These are phyloP conservation scores for Lentinula sp. DNA, from an alignment of 768 basidiomycete genomes.

Conservation along the genomic window DNA sequence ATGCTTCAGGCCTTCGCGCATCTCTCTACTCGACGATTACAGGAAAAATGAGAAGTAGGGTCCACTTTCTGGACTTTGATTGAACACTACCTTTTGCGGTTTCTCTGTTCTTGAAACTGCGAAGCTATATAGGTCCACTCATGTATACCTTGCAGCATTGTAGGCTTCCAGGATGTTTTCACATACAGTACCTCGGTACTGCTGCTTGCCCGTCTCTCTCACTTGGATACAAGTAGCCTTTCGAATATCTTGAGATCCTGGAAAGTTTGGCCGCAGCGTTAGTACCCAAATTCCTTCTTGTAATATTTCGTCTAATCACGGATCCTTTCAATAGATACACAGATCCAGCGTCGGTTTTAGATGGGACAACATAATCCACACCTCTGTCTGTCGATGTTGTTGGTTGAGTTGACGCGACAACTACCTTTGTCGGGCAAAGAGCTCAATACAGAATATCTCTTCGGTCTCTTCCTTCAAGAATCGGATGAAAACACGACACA, in stretches of 20 bases:
- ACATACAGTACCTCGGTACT: not conserved
- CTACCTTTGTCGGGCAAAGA: not conserved
- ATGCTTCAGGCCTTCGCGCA: too few species aligned
- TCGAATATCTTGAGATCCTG: not conserved
- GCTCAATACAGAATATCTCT: constrained; percentile 4
- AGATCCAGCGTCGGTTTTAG: not conserved
- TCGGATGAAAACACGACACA: constrained; percentile 4
- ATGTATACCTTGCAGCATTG: not conserved
- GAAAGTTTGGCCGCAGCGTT: not conserved
- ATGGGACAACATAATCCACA: not conserved
- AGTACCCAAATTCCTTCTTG: not conserved
- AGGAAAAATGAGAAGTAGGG: too few species aligned
- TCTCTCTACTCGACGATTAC: too few species aligned
- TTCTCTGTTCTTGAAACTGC: not conserved
- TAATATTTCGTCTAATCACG: too few species aligned
- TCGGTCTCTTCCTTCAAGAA: constrained; percentile 1
- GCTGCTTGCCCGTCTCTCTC: not conserved
- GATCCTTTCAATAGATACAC: not conserved
- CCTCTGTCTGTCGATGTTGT: not conserved
- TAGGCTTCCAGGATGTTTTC: not conserved
- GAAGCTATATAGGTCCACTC: not conserved
- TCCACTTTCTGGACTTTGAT: not conserved
- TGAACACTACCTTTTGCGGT: not conserved
- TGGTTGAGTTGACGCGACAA: constrained; percentile 1
- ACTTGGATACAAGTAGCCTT: not conserved